Conservation (phyloP, 257 asterid species). For the Mitragyna speciosa region DNA sequence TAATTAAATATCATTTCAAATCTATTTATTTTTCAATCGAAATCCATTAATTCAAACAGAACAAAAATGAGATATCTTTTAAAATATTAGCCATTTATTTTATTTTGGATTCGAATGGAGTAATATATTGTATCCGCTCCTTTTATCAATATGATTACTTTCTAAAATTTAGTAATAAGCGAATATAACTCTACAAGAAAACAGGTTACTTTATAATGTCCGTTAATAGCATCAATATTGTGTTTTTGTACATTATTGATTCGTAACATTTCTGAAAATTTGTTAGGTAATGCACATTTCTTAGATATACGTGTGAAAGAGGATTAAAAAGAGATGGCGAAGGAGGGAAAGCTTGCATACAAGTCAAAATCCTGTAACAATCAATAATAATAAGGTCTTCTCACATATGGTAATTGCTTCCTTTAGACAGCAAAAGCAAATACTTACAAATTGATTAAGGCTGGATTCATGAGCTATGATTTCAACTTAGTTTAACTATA, state of each 20-base stretch:
- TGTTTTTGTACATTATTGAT: not conserved
- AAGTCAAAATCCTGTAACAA: not conserved
- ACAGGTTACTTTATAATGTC: not conserved
- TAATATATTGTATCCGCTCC: no score
- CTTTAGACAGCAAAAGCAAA: not conserved
- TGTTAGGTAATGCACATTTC: not conserved
- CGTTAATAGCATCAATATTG: not conserved
- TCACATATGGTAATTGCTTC: not conserved
- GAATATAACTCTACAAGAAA: not conserved
- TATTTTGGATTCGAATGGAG: not conserved
- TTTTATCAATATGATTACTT: not conserved
- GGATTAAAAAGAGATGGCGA: not conserved
- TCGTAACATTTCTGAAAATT: not conserved
- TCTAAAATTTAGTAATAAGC: not conserved
- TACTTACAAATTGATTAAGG: not conserved
- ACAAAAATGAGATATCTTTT: no score
- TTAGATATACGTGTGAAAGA: not conserved
- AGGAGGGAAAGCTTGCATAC: not conserved
- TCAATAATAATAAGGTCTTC: not conserved
- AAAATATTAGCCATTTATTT: not conserved
- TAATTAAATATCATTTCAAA: no score
- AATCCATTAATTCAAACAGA: no score
- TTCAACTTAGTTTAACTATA: not conserved
- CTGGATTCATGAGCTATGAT: not conserved
- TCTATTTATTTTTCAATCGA: no score